Evolutionary conservation across 495 filamentous ascomycete genomes (phyloP).

Genomic region (Amniculicola lignicola): DNA sequence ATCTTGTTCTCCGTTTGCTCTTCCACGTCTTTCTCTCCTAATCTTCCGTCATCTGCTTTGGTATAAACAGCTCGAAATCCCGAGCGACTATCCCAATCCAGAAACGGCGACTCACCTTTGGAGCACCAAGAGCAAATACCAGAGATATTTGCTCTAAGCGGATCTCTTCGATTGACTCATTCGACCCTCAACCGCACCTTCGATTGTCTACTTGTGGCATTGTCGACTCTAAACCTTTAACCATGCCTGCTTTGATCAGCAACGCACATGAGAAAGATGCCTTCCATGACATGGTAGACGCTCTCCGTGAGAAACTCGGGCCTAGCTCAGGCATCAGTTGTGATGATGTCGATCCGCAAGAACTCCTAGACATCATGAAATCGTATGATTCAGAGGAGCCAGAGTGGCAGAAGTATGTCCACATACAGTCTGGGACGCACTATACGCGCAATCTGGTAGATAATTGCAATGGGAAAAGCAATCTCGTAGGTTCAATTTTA

Average conservation of each 20-base stretch:
- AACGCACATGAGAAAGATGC: too few species aligned
- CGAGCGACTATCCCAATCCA: too few species aligned
- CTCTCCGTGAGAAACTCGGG: slow-evolving; percentile 68
- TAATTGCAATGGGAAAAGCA: slow-evolving; percentile 86
- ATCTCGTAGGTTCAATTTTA: slow-evolving; percentile 55
- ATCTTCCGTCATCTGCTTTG: too few species aligned
- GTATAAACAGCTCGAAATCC: too few species aligned
- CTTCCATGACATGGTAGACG: slow-evolving; percentile 48
- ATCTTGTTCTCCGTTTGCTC: background rate
- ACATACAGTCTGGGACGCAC: slow-evolving; percentile 58
- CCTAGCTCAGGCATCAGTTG: slow-evolving; percentile 77
- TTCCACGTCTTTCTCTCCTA: background rate
- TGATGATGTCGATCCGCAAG: slow-evolving; percentile 68
- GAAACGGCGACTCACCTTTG: too few species aligned
- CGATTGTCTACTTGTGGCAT: too few species aligned
- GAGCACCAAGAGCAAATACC: too few species aligned
- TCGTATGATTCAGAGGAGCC: slow-evolving; percentile 60
- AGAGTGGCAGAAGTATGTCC: slow-evolving; percentile 72
- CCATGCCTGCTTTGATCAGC: too few species aligned
- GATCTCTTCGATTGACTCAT: too few species aligned
- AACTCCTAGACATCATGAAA: slow-evolving; percentile 67
- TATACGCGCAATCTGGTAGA: slow-evolving; percentile 91
- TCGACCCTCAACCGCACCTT: too few species aligned
- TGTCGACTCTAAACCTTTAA: too few species aligned
- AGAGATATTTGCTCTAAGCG: too few species aligned